These are phyloP conservation scores for Fraxinus dipetala DNA, from an alignment of 305 asterid species.

Conservation along the genomic window DNA sequence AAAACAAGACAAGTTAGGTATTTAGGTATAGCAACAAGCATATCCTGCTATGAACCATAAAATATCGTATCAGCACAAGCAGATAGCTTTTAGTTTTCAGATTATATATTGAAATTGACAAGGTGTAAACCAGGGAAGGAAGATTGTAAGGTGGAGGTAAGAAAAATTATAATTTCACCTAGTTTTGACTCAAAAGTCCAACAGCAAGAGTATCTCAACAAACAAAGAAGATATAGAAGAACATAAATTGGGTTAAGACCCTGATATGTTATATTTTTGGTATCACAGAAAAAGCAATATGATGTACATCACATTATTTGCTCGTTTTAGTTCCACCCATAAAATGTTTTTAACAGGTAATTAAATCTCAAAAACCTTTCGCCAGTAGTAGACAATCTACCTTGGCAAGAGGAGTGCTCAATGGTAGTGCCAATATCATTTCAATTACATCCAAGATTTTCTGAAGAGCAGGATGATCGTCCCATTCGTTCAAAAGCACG, in stretches of 20 bases:
- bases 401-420: conserved; percentile 85
- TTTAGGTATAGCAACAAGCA: conserved; percentile 23
- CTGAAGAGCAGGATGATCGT: conserved; percentile 65
- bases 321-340: neutral
- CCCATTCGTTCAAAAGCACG: conserved; percentile 60
- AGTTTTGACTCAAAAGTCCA: neutral
- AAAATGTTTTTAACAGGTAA: neutral
- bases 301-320: neutral
- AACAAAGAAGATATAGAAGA: neutral
- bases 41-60: neutral
- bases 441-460: conserved; percentile 67
- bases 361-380: conserved; percentile 8
- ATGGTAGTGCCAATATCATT: conserved; percentile 79
- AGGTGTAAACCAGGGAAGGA: neutral
- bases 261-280: neutral
- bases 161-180: neutral
- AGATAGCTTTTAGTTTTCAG: neutral
- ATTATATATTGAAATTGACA: neutral
- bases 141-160: neutral
- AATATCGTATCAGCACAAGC: neutral
- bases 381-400: conserved; percentile 27
- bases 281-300: neutral
- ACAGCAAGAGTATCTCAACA: neutral
- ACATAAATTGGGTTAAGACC: neutral
- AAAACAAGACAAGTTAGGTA: conserved; percentile 19